Conservation (phyloP, 768 basidiomycete species). For the Boletus pseudopeckii region DNA sequence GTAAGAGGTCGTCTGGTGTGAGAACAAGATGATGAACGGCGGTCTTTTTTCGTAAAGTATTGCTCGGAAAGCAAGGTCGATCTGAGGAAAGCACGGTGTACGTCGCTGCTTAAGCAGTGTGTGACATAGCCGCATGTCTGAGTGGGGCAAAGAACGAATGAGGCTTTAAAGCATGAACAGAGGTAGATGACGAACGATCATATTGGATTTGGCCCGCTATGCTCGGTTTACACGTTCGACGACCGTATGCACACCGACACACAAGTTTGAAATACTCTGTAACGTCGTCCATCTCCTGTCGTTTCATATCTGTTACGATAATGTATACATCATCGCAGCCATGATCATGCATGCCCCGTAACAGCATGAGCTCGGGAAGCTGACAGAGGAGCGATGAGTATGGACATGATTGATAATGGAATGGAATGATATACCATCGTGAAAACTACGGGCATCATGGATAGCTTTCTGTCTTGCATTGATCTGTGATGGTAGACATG, state of each 20-base stretch:
- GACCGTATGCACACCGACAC: slow-evolving; percentile 61
- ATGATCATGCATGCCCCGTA: slow-evolving; percentile 77
- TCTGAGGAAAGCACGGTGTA: slow-evolving; percentile 79
- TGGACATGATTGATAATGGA: background rate
- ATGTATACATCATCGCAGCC: slow-evolving; percentile 78
- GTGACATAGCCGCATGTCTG: slow-evolving; percentile 67
- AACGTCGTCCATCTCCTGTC: slow-evolving; percentile 77
- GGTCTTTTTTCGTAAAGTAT: slow-evolving; percentile 74
- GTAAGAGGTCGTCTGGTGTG: slow-evolving; percentile 76
- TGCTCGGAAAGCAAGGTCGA: slow-evolving; percentile 73
- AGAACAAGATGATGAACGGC: slow-evolving; percentile 74
- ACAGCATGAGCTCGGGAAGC: slow-evolving; percentile 77
- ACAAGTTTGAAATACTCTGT: slow-evolving; percentile 78
- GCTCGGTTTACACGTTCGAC: slow-evolving; percentile 57
- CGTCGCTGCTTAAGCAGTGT: slow-evolving; percentile 64
- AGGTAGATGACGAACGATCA: slow-evolving; percentile 52
- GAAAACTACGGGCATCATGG: slow-evolving; percentile 79
- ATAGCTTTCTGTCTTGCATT: slow-evolving; percentile 66
- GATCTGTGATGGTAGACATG: slow-evolving; percentile 77
- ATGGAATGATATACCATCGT: slow-evolving; percentile 56
- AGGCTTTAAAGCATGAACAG: slow-evolving; percentile 2
- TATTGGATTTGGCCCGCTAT: slow-evolving; percentile 65
- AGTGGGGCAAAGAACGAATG: background rate
- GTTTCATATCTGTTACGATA: slow-evolving; percentile 75
- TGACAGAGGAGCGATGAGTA: slow-evolving; percentile 26